phyloP scores from a whole-genome alignment of 106 monocot genomes.

The Dioscorea zingiberensis region DNA sequence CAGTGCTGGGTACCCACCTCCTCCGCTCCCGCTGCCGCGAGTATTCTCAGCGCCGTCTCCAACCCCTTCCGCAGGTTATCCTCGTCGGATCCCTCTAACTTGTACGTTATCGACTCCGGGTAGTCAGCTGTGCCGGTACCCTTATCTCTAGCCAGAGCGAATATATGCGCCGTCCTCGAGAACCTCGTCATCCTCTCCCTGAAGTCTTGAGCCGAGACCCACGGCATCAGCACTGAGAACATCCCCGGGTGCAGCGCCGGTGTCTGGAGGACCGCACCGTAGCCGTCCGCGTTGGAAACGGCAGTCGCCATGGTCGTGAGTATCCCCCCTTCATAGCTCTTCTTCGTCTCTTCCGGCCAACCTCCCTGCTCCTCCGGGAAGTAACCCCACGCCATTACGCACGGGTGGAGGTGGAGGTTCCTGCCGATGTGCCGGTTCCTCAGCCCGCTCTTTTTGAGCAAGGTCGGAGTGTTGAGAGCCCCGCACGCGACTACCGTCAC shows the following conservation, averaged over 20 bases:
- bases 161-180: constrained; percentile 45
- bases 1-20: constrained; percentile 61
- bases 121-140: constrained; percentile 24
- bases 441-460: constrained; percentile 48
- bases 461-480: constrained; percentile 43
- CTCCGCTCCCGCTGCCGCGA: constrained; percentile 68
- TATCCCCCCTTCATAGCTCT: constrained; percentile 56
- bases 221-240: constrained; percentile 52
- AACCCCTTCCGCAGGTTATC: constrained; percentile 28
- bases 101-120: constrained; percentile 24
- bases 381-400: constrained; percentile 73
- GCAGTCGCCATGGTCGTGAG: constrained; percentile 40
- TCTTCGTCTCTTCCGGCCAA: constrained; percentile 11
- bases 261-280: constrained; percentile 53
- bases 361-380: constrained; percentile 36
- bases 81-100: constrained; percentile 24
- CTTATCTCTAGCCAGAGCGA: constrained; percentile 46
- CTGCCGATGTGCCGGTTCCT: constrained; percentile 56
- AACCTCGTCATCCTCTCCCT: constrained; percentile 51
- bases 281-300: constrained; percentile 4
- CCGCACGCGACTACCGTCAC: constrained; percentile 69
- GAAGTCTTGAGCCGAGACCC: constrained; percentile 48
- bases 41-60: constrained; percentile 46
- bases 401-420: constrained; percentile 79
- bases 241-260: constrained; percentile 70